These are phyloP conservation scores for Pelargonium fulgidum DNA, from an alignment of 441 rosid species.

Conservation along the genomic window DNA sequence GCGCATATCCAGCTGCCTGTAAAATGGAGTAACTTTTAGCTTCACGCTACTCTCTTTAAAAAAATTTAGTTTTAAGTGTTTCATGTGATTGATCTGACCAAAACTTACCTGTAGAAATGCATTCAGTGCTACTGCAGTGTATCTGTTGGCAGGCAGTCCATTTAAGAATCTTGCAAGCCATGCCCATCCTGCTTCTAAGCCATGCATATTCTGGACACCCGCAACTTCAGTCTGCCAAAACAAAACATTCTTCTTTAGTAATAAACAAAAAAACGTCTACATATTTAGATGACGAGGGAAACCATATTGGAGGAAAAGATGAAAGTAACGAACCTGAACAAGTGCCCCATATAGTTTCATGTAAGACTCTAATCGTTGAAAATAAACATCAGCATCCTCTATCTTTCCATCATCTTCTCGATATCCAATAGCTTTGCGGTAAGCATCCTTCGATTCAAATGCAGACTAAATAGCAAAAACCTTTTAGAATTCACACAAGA, in stretches of 20 bases:
- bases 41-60: neutral
- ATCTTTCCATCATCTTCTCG: conserved; percentile 44
- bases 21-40: conserved; percentile 10
- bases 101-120: conserved; percentile 62
- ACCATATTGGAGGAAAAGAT: neutral
- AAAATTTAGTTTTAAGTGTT: neutral
- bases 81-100: neutral
- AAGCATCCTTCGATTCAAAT: conserved; percentile 58
- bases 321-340: conserved; percentile 55
- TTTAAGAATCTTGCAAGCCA: conserved; percentile 77
- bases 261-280: neutral
- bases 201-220: conserved; percentile 51
- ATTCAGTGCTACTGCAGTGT: conserved; percentile 62
- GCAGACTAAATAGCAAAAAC: conserved; percentile 39
- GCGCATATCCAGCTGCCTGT: conserved; percentile 77
- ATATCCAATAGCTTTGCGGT: conserved; percentile 45
- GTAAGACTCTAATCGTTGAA: conserved; percentile 52
- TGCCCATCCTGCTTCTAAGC: conserved; percentile 80
- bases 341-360: conserved; percentile 83
- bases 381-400: conserved; percentile 38
- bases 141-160: conserved; percentile 57
- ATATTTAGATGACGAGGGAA: neutral
- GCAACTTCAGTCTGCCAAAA: conserved; percentile 53
- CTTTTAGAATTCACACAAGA: conserved; percentile 5
- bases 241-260: conserved; percentile 13